These are phyloP conservation scores for Tribonema minus DNA, from an alignment of 108 stramenopile species.

Conservation along the genomic window DNA sequence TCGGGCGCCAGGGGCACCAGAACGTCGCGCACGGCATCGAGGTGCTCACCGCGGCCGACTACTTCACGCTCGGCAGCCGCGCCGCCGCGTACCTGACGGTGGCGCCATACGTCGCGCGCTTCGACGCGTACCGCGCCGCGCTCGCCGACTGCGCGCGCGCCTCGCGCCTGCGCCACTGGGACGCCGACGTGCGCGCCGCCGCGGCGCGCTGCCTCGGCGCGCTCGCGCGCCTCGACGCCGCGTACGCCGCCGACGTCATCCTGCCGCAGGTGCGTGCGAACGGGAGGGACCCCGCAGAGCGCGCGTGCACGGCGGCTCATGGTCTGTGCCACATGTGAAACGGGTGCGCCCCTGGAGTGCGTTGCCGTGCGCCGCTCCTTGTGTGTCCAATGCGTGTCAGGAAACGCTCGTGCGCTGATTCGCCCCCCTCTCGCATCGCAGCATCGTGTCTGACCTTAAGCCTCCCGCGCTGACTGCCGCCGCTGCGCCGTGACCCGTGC, in stretches of 20 bases:
- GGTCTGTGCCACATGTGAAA: too few relatives aligned
- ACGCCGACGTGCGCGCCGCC: constrained; percentile 71
- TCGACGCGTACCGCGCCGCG: constrained; percentile 67
- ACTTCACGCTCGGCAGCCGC: constrained; percentile 89
- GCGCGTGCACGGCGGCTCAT: too few relatives aligned
- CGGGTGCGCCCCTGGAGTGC: too few relatives aligned
- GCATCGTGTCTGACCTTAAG: too few relatives aligned
- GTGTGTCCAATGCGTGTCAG: too few relatives aligned
- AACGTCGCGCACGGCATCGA: constrained; percentile 89
- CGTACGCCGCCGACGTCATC: constrained; percentile 54
- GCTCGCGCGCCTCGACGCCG: constrained; percentile 63
- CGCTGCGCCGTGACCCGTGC: too few relatives aligned
- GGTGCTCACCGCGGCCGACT: constrained; percentile 89
- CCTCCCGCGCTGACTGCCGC: too few relatives aligned
- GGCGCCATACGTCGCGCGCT: constrained; percentile 57
- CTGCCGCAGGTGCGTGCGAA: too few relatives aligned
- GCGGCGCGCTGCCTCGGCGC: constrained; percentile 67
- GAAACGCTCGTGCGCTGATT: too few relatives aligned
- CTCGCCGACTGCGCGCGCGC: constrained; percentile 67
- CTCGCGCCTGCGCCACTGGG: constrained; percentile 84
- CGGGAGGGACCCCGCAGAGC: too few relatives aligned
- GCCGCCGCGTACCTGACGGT: constrained; percentile 72
- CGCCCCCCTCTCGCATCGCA: too few relatives aligned
- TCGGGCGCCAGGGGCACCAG: constrained; percentile 63
- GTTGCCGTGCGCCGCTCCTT: too few relatives aligned